Conservation (phyloP, 2,329 filamentous ascomycete species). For the Cladophialophora chaetospira region DNA sequence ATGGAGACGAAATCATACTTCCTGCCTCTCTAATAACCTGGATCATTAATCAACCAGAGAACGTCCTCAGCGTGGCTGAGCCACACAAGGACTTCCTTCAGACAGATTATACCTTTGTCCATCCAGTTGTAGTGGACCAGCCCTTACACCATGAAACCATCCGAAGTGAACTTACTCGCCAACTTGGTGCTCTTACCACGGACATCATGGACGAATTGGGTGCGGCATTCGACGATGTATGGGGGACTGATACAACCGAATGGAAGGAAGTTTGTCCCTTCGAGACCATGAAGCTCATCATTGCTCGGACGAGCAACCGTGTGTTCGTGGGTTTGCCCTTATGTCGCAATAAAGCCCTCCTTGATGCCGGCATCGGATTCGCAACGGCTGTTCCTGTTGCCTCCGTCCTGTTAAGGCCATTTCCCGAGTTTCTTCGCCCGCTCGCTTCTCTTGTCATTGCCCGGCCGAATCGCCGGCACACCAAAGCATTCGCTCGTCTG, state of each 20-base stretch:
- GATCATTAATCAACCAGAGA: slow-evolving; percentile 48
- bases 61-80: slow-evolving; percentile 40
- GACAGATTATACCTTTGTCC: slow-evolving; percentile 44
- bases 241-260: slow-evolving; percentile 41
- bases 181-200: slow-evolving; percentile 42
- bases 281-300: slow-evolving; percentile 41
- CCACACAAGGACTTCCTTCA: slow-evolving; percentile 44
- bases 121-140: slow-evolving; percentile 39
- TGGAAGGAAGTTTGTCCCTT: slow-evolving; percentile 44
- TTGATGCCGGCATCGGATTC: slow-evolving; percentile 53
- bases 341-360: slow-evolving; percentile 43
- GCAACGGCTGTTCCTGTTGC: slow-evolving; percentile 53
- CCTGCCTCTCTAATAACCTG: slow-evolving; percentile 41
- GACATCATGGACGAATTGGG: slow-evolving; percentile 44
- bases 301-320: slow-evolving; percentile 47
- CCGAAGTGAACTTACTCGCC: slow-evolving; percentile 44
- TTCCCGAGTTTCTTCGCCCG: slow-evolving; percentile 54
- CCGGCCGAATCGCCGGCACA: slow-evolving; percentile 52
- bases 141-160: slow-evolving; percentile 47
- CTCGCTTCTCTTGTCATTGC: slow-evolving; percentile 51
- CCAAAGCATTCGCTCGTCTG: slow-evolving; percentile 46
- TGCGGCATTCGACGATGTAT: slow-evolving; percentile 37
- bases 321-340: slow-evolving; percentile 49
- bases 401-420: slow-evolving; percentile 49
- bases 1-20: slow-evolving; percentile 36